These are phyloP conservation scores for Adansonia rubrostipa DNA, from an alignment of 441 rosid genomes.

Conservation along the genomic window DNA sequence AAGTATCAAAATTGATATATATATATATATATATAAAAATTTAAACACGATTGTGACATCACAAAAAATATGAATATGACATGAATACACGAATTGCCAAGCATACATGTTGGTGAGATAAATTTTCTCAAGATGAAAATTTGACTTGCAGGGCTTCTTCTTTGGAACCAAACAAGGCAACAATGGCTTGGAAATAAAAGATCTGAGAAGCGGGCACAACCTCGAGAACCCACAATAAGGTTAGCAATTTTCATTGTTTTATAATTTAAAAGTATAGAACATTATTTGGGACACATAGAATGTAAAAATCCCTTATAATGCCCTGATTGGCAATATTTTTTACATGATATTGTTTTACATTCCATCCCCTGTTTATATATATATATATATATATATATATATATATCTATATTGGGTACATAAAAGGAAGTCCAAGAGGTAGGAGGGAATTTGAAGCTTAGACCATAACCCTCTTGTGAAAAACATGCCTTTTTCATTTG, in stretches of 20 bases:
- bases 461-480: neutral
- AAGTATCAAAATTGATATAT: too few relatives aligned
- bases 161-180: conserved; percentile 81
- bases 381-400: neutral
- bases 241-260: conserved; percentile 17
- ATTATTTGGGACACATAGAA: too few relatives aligned
- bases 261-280: too few relatives aligned
- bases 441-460: neutral
- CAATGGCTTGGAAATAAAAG: conserved; percentile 70
- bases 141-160: conserved; percentile 53
- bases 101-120: conserved; percentile 6
- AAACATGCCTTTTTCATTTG: neutral
- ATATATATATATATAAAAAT: too few relatives aligned
- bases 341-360: too few relatives aligned
- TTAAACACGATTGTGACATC: too few relatives aligned
- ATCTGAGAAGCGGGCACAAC: conserved; percentile 40
- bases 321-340: too few relatives aligned
- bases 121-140: conserved; percentile 17
- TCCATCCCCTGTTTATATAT: too few relatives aligned
- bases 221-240: conserved; percentile 74
- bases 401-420: neutral
- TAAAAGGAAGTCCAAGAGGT: neutral
- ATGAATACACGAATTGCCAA: too few relatives aligned
- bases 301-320: too few relatives aligned
- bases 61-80: too few relatives aligned